Conservation (phyloP, 2,329 filamentous ascomycete genomes). For the Nothomitra cinnamomea region DNA sequence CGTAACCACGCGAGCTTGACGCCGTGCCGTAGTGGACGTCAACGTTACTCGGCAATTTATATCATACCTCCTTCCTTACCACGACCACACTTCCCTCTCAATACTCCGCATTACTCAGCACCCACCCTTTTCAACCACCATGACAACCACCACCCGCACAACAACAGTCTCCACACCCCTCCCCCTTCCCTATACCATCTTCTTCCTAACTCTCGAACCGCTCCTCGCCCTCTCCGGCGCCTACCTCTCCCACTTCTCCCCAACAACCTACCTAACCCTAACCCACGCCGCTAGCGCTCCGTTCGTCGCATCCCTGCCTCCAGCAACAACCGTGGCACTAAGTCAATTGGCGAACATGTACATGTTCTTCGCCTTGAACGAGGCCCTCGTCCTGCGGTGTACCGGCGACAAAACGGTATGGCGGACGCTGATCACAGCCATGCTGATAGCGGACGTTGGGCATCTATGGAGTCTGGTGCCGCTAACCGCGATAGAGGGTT, state of each 20-base stretch:
- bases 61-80: too few relatives aligned
- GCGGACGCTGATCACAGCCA: constrained; percentile 16
- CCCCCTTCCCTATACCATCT: constrained; percentile 46
- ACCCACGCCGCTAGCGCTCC: constrained; percentile 39
- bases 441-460: too few relatives aligned
- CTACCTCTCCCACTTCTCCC: constrained; percentile 33
- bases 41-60: too few relatives aligned
- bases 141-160: constrained; percentile 7
- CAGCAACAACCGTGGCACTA: constrained; percentile 47
- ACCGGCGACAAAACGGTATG: constrained; percentile 54
- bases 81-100: too few relatives aligned
- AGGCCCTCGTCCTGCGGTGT: constrained; percentile 55
- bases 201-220: constrained; percentile 61
- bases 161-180: constrained; percentile 27
- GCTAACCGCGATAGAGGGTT: too few relatives aligned
- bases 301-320: constrained; percentile 20
- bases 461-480: too few relatives aligned
- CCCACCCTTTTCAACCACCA: too few relatives aligned
- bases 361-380: constrained; percentile 58
- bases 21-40: too few relatives aligned
- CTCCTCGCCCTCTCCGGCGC: constrained; percentile 35
- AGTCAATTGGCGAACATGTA: constrained; percentile 67
- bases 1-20: too few relatives aligned
- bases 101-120: too few relatives aligned
- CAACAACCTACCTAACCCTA: constrained; percentile 41